Percentiles rank a stretch among this genome's conserved stretches.
phyloP scores from a whole-genome alignment of 495 filamentous ascomycete genomes.

The Hypoxylon fuscum region DNA sequence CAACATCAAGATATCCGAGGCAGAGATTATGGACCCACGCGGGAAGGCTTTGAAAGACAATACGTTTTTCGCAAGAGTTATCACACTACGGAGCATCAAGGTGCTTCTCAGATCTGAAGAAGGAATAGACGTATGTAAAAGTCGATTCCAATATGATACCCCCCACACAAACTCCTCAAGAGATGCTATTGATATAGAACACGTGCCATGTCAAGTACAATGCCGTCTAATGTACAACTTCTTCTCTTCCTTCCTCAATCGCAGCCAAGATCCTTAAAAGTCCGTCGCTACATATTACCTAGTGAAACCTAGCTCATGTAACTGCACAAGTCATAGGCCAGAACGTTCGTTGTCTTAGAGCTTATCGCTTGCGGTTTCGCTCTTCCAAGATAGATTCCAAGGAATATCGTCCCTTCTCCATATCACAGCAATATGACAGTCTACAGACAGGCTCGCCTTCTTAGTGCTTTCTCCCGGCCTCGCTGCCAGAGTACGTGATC shows the following conservation, averaged over 20 bases:
- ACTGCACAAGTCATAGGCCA: too few relatives aligned
- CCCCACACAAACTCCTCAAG: conserved; percentile 25
- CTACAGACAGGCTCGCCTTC: background rate
- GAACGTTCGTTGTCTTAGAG: too few relatives aligned
- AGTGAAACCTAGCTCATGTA: too few relatives aligned
- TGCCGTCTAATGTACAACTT: conserved; percentile 37
- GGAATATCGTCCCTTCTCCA: background rate
- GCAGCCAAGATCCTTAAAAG: background rate
- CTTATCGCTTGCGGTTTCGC: background rate
- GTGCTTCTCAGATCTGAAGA: background rate
- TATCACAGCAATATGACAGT: background rate
- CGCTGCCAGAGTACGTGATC: conserved; percentile 63
- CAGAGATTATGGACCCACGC: background rate
- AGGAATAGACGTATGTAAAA: conserved; percentile 13
- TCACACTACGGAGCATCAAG: conserved; percentile 4
- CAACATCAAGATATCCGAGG: conserved; percentile 10
- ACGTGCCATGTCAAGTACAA: conserved; percentile 21
- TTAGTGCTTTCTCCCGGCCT: conserved; percentile 47
- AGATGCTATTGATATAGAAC: conserved; percentile 24
- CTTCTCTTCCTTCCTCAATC: background rate
- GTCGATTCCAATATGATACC: conserved; percentile 18
- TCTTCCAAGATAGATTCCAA: background rate
- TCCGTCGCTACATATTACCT: background rate
- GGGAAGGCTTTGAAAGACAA: background rate
- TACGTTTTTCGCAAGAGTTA: background rate